Percentiles rank a stretch among this genome's conserved stretches.
Evolutionary conservation across 495 filamentous ascomycete species (phyloP).

Genomic region (Mycothermus thermophilus): DNA sequence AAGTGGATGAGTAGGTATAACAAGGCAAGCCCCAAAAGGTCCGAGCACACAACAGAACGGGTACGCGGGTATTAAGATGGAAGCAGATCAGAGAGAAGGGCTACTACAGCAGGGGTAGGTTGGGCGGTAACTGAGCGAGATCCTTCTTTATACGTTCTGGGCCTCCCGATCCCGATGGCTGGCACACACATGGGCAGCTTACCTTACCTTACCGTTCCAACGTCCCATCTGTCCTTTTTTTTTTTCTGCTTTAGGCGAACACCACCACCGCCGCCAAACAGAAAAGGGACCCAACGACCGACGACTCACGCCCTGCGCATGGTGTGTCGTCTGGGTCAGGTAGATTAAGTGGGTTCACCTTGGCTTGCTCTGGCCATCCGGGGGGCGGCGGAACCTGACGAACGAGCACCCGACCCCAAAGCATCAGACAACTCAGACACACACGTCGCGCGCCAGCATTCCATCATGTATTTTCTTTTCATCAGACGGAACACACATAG

Average conservation of each 20-base stretch:
- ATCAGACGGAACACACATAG: no score
- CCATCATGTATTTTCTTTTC: no score
- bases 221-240: no score
- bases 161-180: no score
- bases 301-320: no score
- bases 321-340: no score
- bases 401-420: no score
- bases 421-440: background rate
- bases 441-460: no score
- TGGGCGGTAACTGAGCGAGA: background rate
- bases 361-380: constrained; percentile 3
- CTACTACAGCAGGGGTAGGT: no score
- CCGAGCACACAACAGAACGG: no score
- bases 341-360: constrained; percentile 13
- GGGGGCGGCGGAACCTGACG: background rate
- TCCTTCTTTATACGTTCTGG: constrained; percentile 9
- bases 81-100: constrained; percentile 1
- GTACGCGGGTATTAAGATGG: constrained; percentile 3
- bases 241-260: background rate
- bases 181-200: background rate
- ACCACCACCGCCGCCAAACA: background rate
- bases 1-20: background rate
- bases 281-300: no score
- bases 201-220: background rate
- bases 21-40: no score